Conservation (phyloP, 1,284 basidiomycete genomes). For the Cystobasidium sp. region DNA sequence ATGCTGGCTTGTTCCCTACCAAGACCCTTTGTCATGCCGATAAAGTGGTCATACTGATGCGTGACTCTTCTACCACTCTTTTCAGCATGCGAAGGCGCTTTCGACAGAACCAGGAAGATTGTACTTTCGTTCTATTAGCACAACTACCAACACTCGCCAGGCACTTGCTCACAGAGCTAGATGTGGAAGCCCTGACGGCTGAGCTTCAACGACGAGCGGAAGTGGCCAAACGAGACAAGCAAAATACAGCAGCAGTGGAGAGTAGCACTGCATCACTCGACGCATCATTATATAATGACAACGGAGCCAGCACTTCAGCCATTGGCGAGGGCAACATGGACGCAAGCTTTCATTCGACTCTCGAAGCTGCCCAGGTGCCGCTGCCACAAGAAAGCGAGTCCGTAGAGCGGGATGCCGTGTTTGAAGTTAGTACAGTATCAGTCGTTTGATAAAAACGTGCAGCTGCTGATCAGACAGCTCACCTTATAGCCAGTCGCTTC, state of each 20-base stretch:
- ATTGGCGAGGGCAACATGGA: neutral
- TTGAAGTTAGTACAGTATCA: neutral
- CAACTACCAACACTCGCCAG: slow-evolving; percentile 75
- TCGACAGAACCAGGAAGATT: slow-evolving; percentile 78
- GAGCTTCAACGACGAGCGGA: slow-evolving; percentile 61
- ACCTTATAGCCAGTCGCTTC: neutral
- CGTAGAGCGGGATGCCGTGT: neutral
- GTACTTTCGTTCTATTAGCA: slow-evolving; percentile 77
- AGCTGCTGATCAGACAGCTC: neutral
- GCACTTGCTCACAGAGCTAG: slow-evolving; percentile 74
- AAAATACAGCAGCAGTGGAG: slow-evolving; percentile 4
- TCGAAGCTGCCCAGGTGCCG: slow-evolving; percentile 29
- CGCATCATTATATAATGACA: neutral
- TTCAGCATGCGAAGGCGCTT: slow-evolving; percentile 75
- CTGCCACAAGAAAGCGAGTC: slow-evolving; percentile 13
- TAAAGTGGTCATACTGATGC: neutral
- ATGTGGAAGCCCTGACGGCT: slow-evolving; percentile 77
- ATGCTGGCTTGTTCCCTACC: too few species aligned
- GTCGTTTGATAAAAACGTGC: neutral
- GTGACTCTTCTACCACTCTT: neutral
- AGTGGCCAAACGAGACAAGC: slow-evolving; percentile 32
- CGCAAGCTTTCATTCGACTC: neutral
- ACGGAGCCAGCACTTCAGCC: neutral
- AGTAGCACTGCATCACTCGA: slow-evolving; percentile 24
- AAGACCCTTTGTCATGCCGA: too few species aligned